Percentiles rank a stretch among this genome's conserved stretches.
These are phyloP conservation scores for Candida taoyuanica DNA, from an alignment of 805 yeast genomes.

Conservation along the genomic window DNA sequence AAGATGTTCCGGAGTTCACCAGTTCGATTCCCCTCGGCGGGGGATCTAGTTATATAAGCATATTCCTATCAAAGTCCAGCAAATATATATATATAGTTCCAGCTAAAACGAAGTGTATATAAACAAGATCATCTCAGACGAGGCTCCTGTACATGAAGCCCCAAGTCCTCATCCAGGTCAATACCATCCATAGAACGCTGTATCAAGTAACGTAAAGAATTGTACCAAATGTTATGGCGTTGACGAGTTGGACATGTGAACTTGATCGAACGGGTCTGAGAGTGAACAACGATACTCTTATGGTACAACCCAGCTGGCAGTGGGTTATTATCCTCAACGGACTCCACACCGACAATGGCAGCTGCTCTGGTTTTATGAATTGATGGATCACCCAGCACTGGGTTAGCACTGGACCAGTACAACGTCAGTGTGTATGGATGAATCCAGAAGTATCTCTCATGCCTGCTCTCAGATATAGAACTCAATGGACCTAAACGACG, in stretches of 20 bases:
- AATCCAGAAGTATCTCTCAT: constrained; percentile 92
- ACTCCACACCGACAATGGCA: constrained; percentile 73
- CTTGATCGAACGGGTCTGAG: constrained; percentile 58
- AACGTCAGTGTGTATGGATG: constrained; percentile 90
- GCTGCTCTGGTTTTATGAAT: constrained; percentile 69
- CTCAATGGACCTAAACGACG: constrained; percentile 73
- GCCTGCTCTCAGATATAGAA: constrained; percentile 69
- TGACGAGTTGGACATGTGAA: constrained; percentile 84
- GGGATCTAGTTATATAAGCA: too few relatives aligned
- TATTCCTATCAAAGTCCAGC: too few relatives aligned
- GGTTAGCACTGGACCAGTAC: constrained; percentile 84
- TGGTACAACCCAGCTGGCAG: constrained; percentile 85
- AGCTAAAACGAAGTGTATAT: not conserved
- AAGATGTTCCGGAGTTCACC: too few relatives aligned
- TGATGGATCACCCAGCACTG: constrained; percentile 65
- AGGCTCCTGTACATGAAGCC: constrained; percentile 5
- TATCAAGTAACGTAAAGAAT: constrained; percentile 71
- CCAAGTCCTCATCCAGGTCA: constrained; percentile 35
- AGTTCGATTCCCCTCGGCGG: too few relatives aligned
- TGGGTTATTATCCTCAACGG: constrained; percentile 81
- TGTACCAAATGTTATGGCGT: constrained; percentile 88
- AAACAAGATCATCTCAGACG: not conserved
- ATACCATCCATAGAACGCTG: constrained; percentile 60
- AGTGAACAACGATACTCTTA: constrained; percentile 73
- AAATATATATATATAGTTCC: too few relatives aligned